These are phyloP conservation scores for Teratosphaeriaceae sp. DNA, from an alignment of 2,329 filamentous ascomycete species.

Conservation along the genomic window DNA sequence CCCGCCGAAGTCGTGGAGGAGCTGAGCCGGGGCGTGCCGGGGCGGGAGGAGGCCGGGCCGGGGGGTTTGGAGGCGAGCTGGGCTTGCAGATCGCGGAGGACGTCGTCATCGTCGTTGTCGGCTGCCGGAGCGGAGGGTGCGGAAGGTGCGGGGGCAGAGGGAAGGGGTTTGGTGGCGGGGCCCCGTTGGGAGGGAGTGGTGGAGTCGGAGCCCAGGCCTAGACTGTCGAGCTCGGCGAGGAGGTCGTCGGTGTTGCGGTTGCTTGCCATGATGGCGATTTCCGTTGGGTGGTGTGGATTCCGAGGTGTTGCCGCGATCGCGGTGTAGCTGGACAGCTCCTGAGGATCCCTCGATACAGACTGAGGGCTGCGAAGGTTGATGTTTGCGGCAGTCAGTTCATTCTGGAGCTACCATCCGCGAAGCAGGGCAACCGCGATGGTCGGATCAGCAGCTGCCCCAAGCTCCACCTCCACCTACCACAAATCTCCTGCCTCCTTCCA, in stretches of 20 bases:
- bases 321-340: too few species aligned
- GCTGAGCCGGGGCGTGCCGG: constrained; percentile 69
- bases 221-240: constrained; percentile 39
- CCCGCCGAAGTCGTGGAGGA: constrained; percentile 37
- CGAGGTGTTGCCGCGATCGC: too few species aligned
- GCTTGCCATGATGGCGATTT: too few species aligned
- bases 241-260: constrained; percentile 32
- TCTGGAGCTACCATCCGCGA: too few species aligned
- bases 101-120: constrained; percentile 47
- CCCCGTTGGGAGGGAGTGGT: background rate
- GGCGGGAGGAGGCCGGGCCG: constrained; percentile 63
- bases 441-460: too few species aligned
- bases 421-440: too few species aligned
- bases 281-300: too few species aligned
- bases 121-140: constrained; percentile 19
- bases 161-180: constrained; percentile 3
- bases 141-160: constrained; percentile 9
- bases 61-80: constrained; percentile 62
- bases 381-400: too few species aligned
- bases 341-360: too few species aligned
- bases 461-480: too few species aligned
- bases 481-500: too few species aligned
- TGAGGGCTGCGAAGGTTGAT: too few species aligned
- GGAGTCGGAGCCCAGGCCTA: constrained; percentile 14
- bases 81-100: constrained; percentile 82